A percentile compares a stretch with the other conserved stretches of the same genome.
Conservation (phyloP, 257 asterid genomes). For the Leptodermis oblonga region DNA sequence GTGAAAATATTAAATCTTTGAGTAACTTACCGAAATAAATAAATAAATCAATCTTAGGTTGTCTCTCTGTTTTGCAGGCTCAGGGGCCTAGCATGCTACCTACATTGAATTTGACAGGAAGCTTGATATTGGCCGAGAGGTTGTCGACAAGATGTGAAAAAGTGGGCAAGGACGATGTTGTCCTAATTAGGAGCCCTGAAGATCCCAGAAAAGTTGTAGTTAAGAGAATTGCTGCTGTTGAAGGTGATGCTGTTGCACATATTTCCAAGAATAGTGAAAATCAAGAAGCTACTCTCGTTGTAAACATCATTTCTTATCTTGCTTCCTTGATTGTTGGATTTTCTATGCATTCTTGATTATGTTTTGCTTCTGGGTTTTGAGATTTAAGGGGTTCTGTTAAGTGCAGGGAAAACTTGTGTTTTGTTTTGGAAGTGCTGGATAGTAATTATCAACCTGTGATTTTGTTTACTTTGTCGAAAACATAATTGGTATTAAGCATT, state of each 20-base stretch:
- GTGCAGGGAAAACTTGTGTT: too few species aligned
- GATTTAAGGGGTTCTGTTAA: too few species aligned
- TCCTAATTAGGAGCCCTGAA: slow-evolving; percentile 57
- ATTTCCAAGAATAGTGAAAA: slow-evolving; percentile 29
- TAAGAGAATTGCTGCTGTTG: slow-evolving; percentile 65
- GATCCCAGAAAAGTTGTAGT: slow-evolving; percentile 44
- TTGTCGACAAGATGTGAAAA: slow-evolving; percentile 46
- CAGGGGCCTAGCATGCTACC: slow-evolving; percentile 87
- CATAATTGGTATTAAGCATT: too few species aligned
- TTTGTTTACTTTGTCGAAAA: too few species aligned
- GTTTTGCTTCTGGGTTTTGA: background rate
- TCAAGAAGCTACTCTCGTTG: slow-evolving; percentile 40
- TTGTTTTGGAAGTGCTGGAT: too few species aligned
- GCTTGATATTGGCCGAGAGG: slow-evolving; percentile 49
- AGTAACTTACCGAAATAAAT: too few species aligned
- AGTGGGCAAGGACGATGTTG: slow-evolving; percentile 59
- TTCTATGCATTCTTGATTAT: background rate
- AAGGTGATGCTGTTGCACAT: slow-evolving; percentile 58
- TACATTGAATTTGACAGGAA: slow-evolving; percentile 44
- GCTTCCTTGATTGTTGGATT: background rate
- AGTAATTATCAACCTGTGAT: too few species aligned
- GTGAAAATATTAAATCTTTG: background rate
- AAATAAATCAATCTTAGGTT: background rate
- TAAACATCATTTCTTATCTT: slow-evolving; percentile 24
- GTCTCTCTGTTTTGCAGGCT: slow-evolving; percentile 35